Conservation (phyloP, 1,284 basidiomycete species). For the Puccinia sorghi region DNA sequence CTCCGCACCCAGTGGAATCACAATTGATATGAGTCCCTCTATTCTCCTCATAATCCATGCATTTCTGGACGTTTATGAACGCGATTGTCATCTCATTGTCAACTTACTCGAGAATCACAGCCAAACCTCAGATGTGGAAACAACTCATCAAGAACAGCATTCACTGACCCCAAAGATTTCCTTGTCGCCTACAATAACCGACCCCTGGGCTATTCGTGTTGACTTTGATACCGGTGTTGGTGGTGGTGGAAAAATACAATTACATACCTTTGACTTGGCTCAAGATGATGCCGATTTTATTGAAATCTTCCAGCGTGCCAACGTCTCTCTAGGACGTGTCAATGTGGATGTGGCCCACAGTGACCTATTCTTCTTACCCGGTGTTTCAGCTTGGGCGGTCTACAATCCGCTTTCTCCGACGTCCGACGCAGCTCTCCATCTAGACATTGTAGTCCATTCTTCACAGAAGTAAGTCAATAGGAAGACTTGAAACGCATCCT, state of each 20-base stretch:
- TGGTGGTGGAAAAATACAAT: conserved; percentile 30
- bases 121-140: neutral
- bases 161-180: conserved; percentile 3
- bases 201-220: conserved; percentile 32
- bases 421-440: conserved; percentile 28
- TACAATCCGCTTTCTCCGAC: conserved; percentile 24
- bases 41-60: conserved; percentile 23
- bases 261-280: conserved; percentile 37
- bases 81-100: conserved; percentile 24
- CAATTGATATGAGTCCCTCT: conserved; percentile 30
- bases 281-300: conserved; percentile 35
- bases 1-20: conserved; percentile 40
- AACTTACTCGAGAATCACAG: conserved; percentile 17
- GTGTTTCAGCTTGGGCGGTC: conserved; percentile 38
- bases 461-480: conserved; percentile 29
- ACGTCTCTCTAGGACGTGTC: conserved; percentile 18
- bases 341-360: conserved; percentile 34
- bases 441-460: conserved; percentile 34
- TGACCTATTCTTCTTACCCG: conserved; percentile 32
- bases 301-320: conserved; percentile 36
- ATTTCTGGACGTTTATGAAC: conserved; percentile 39
- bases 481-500: neutral
- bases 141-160: neutral
- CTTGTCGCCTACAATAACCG: conserved; percentile 25
- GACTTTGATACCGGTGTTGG: conserved; percentile 36